Percentiles rank a stretch among this genome's conserved stretches.
Evolutionary conservation across 2,329 filamentous ascomycete species (phyloP).

Genomic region (Fusarium marasasianum): DNA sequence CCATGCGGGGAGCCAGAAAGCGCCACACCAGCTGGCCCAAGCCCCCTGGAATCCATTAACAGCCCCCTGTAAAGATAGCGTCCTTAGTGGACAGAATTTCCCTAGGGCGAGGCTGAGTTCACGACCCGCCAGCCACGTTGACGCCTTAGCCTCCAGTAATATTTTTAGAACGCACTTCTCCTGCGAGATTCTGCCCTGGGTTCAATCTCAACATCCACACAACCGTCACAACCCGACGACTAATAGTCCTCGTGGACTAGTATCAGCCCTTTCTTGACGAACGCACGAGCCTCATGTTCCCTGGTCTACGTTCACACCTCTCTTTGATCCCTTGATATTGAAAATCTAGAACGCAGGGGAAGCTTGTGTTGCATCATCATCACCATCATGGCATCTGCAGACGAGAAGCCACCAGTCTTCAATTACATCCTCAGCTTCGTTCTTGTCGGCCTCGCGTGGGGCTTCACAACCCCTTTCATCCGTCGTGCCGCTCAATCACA

Average conservation of each 20-base stretch:
- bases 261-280: neutral
- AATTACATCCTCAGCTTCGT: conserved; percentile 91
- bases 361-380: conserved; percentile 15
- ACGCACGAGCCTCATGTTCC: conserved; percentile 37
- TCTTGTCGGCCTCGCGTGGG: conserved; percentile 91
- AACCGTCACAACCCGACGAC: conserved; percentile 11
- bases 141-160: conserved; percentile 36
- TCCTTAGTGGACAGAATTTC: conserved; percentile 19
- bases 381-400: conserved; percentile 17
- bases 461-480: conserved; percentile 92
- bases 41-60: conserved; percentile 2
- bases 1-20: conserved; percentile 13
- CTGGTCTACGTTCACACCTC: conserved; percentile 12
- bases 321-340: neutral
- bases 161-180: conserved; percentile 32
- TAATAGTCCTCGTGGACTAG: conserved; percentile 28
- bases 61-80: conserved; percentile 25
- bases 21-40: conserved; percentile 11
- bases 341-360: conserved; percentile 21
- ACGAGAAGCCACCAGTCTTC: conserved; percentile 63
- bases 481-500: conserved; percentile 83
- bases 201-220: conserved; percentile 28
- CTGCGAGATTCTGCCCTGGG: conserved; percentile 24
- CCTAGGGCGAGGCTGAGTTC: conserved; percentile 36
- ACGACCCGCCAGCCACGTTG: conserved; percentile 30